Evolutionary conservation across 495 filamentous ascomycete genomes (phyloP).

Genomic region (Talaromyces ruber): DNA sequence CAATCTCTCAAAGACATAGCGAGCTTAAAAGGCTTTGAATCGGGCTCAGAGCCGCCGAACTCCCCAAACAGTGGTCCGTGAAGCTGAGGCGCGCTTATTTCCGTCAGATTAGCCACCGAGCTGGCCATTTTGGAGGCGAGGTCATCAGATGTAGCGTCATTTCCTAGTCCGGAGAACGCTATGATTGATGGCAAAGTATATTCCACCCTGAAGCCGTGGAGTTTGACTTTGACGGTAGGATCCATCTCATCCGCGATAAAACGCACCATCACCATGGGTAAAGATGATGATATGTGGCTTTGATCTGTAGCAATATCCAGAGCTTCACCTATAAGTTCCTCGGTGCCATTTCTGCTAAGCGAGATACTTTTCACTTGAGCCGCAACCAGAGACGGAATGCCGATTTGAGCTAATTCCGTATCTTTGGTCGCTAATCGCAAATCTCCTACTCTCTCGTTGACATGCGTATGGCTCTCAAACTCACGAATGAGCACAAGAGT

Average conservation of each 20-base stretch:
- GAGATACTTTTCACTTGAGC: constrained; percentile 54
- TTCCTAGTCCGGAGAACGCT: constrained; percentile 60
- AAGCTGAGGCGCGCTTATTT: constrained; percentile 23
- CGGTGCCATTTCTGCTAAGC: constrained; percentile 53
- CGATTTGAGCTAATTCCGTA: constrained; percentile 73
- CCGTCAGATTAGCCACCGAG: constrained; percentile 71
- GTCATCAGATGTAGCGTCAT: constrained; percentile 63
- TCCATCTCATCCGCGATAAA: constrained; percentile 93
- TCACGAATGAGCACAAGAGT: constrained; percentile 60
- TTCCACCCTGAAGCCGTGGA: constrained; percentile 72
- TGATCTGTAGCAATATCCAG: constrained; percentile 17
- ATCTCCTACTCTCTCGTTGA: constrained; percentile 57
- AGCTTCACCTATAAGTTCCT: constrained; percentile 58
- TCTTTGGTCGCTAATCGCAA: constrained; percentile 48
- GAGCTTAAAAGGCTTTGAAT: constrained; percentile 49
- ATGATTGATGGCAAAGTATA: constrained; percentile 78
- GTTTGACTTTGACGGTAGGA: constrained; percentile 76
- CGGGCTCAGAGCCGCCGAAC: constrained; percentile 9
- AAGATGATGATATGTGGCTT: constrained; percentile 13
- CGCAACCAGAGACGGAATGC: constrained; percentile 71
- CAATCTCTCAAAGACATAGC: constrained; percentile 72
- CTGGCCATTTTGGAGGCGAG: constrained; percentile 66
- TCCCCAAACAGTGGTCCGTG: neutral
- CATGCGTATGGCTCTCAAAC: constrained; percentile 45
- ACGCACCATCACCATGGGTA: constrained; percentile 66